Evolutionary conservation across 495 filamentous ascomycete genomes (phyloP).

Genomic region (Annulohypoxylon nitens): DNA sequence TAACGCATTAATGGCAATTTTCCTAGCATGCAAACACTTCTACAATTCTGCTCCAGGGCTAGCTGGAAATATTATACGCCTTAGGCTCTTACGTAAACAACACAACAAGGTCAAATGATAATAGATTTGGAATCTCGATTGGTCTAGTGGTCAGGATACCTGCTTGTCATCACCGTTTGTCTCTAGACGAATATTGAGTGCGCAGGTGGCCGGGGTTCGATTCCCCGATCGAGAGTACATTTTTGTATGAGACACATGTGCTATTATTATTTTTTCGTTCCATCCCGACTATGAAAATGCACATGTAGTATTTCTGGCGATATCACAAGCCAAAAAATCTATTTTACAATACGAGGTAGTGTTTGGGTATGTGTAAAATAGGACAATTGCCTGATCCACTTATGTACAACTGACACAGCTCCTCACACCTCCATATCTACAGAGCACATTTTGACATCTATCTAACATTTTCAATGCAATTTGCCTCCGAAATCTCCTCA

Average conservation of each 20-base stretch:
- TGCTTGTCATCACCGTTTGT: conserved; percentile 38
- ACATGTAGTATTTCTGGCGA: background rate
- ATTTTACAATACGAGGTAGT: too few species aligned
- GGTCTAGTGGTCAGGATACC: conserved; percentile 43
- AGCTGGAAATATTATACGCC: background rate
- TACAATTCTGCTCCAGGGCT: background rate
- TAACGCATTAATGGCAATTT: background rate
- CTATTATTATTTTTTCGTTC: background rate
- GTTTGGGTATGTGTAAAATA: background rate
- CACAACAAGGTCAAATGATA: too few species aligned
- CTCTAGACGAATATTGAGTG: background rate
- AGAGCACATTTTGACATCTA: background rate
- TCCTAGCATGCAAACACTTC: conserved; percentile 3
- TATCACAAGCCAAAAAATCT: too few species aligned
- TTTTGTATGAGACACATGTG: background rate
- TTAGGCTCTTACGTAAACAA: too few species aligned
- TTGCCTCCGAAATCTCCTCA: too few species aligned
- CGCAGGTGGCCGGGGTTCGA: conserved; percentile 56
- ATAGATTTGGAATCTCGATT: conserved; percentile 22
- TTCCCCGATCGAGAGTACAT: conserved; percentile 54
- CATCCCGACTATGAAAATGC: background rate
- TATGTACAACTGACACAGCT: background rate
- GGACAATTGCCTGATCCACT: background rate
- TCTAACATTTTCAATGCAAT: background rate
- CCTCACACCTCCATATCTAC: background rate